These are phyloP conservation scores for Colletotrichum gloeosporioides DNA, from an alignment of 2,329 filamentous ascomycete species.

Conservation along the genomic window DNA sequence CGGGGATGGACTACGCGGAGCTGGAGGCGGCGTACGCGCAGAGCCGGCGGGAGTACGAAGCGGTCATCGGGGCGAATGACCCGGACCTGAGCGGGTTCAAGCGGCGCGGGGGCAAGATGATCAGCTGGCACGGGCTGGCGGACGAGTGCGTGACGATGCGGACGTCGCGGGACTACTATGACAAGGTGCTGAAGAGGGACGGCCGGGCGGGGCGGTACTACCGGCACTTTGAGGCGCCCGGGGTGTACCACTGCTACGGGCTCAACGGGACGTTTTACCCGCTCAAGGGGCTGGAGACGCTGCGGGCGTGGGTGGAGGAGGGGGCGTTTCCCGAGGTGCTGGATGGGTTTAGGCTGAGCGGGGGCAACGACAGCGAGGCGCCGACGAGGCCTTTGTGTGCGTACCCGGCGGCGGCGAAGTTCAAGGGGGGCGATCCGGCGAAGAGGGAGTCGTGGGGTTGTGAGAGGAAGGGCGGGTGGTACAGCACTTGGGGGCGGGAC, in stretches of 20 bases:
- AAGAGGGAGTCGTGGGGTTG: constrained; percentile 8
- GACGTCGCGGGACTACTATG: constrained; percentile 36
- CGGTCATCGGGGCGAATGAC: constrained; percentile 30
- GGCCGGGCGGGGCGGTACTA: constrained; percentile 46
- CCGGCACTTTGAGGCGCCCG: constrained; percentile 54
- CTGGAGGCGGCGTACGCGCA: not conserved
- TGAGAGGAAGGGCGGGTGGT: not conserved
- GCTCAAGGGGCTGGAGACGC: constrained; percentile 9
- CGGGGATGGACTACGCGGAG: not conserved
- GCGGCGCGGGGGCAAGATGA: constrained; percentile 42
- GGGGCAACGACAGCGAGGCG: constrained; percentile 14
- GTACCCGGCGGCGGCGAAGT: not conserved
- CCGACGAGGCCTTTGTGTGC: constrained; percentile 14
- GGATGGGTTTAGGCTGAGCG: constrained; percentile 9
- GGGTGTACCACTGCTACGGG: constrained; percentile 52
- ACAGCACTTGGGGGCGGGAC: not conserved
- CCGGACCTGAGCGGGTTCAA: constrained; percentile 34
- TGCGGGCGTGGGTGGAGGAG: constrained; percentile 18
- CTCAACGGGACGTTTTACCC: constrained; percentile 14
- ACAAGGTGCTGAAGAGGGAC: constrained; percentile 12
- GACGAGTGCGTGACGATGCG: constrained; percentile 42
- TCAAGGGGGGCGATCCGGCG: constrained; percentile 4
- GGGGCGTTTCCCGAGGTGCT: not conserved
- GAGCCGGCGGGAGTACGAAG: constrained; percentile 20
- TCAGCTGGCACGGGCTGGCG: constrained; percentile 46